phyloP scores from a whole-genome alignment of 495 filamentous ascomycete genomes.

The Penicillium macrosclerotiorum region DNA sequence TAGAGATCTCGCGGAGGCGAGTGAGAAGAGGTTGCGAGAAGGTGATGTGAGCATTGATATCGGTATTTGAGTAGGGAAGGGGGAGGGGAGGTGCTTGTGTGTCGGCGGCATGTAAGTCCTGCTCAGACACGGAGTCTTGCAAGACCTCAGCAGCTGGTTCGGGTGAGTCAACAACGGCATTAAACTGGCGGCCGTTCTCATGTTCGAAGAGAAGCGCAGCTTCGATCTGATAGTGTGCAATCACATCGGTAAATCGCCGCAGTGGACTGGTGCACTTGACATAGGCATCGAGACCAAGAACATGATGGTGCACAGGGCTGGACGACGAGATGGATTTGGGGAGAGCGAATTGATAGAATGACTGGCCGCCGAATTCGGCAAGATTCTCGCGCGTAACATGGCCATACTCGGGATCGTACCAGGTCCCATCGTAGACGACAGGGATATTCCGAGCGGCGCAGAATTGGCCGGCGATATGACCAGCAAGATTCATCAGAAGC shows the following conservation, averaged over 20 bases:
- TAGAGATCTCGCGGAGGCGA: constrained; percentile 33
- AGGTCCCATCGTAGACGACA: constrained; percentile 68
- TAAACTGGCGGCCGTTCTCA: constrained; percentile 49
- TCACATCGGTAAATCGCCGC: constrained; percentile 76
- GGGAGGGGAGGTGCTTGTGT: constrained; percentile 20
- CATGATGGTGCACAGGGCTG: constrained; percentile 50
- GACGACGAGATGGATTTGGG: constrained; percentile 53
- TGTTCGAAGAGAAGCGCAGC: constrained; percentile 72
- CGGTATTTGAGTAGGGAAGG: constrained; percentile 61
- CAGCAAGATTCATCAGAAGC: constrained; percentile 75
- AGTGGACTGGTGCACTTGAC: constrained; percentile 82
- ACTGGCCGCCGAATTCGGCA: constrained; percentile 28
- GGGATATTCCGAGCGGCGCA: constrained; percentile 74
- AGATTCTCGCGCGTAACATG: constrained; percentile 38
- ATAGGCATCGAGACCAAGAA: constrained; percentile 68
- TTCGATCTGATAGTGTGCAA: constrained; percentile 92
- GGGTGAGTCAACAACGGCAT: constrained; percentile 28
- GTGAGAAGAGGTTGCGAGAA: constrained; percentile 31
- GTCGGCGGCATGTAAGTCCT: too few species aligned
- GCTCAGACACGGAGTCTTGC: too few species aligned
- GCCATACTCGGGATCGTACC: constrained; percentile 55
- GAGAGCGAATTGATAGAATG: constrained; percentile 30
- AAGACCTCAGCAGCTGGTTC: neutral
- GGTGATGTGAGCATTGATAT: constrained; percentile 50
- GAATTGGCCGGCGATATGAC: constrained; percentile 71